These are phyloP conservation scores for Turnera subulata DNA, from an alignment of 345 rosid genomes.

Conservation along the genomic window DNA sequence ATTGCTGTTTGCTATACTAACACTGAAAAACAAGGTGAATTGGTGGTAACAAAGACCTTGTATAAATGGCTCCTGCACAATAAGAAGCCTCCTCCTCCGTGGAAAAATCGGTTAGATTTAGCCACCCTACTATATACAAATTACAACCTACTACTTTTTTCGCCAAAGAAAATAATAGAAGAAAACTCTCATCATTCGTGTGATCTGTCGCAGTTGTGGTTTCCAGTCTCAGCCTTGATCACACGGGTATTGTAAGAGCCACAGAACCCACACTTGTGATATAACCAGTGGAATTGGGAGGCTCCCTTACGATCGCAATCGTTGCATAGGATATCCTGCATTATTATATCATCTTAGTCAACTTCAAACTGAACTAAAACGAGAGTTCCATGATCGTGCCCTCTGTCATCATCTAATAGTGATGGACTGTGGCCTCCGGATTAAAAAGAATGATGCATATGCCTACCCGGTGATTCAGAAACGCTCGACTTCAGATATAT, in stretches of 20 bases:
- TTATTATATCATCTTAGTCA: not conserved
- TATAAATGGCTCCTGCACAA: no score
- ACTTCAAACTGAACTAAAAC: no score
- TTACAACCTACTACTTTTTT: conserved; percentile 3
- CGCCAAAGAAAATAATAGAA: not conserved
- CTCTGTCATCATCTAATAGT: no score
- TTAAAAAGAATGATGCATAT: not conserved
- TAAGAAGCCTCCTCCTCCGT: no score
- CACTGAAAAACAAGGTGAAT: no score
- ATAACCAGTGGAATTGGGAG: conserved; percentile 69
- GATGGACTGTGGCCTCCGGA: no score
- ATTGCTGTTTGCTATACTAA: no score
- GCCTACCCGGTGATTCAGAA: no score
- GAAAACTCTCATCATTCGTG: conserved; percentile 1
- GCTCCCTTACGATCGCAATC: conserved; percentile 65
- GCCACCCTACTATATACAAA: conserved; percentile 16
- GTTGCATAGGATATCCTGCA: conserved; percentile 72
- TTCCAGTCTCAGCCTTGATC: conserved; percentile 40
- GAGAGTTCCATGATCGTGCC: no score
- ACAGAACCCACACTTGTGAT: conserved; percentile 69
- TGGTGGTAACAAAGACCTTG: no score
- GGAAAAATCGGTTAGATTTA: conserved; percentile 1
- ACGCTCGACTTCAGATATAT: no score
- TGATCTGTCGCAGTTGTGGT: conserved; percentile 31
- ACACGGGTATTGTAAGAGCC: conserved; percentile 81